These are phyloP conservation scores for Pestalotiopsis sp. DNA, from an alignment of 2,329 filamentous ascomycete species.

Conservation along the genomic window DNA sequence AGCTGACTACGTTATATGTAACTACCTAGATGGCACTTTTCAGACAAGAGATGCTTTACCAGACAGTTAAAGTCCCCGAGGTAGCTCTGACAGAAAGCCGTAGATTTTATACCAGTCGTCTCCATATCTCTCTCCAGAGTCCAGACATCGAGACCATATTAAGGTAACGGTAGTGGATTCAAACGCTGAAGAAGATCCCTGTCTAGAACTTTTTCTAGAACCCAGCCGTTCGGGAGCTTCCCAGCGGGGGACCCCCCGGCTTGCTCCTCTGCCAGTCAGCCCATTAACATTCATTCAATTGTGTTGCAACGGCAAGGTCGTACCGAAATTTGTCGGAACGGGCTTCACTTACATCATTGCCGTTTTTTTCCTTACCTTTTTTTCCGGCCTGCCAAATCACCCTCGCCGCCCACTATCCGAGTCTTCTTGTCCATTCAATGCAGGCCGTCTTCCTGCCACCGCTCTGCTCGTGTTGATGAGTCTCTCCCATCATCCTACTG, in stretches of 20 bases:
- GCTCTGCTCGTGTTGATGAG: slow-evolving; percentile 27
- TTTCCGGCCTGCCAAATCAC: not conserved
- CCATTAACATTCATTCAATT: not conserved
- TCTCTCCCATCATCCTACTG: slow-evolving; percentile 18
- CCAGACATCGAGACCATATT: not conserved
- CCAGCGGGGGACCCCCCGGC: slow-evolving; percentile 2
- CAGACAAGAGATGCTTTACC: too few relatives aligned
- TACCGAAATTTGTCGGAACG: not conserved
- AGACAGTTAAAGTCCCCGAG: too few relatives aligned
- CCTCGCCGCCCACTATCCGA: not conserved
- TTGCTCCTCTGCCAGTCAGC: not conserved
- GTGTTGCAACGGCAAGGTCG: not conserved
- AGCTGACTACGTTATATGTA: too few relatives aligned
- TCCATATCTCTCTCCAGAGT: not conserved
- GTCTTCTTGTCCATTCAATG: not conserved
- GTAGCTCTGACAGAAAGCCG: too few relatives aligned
- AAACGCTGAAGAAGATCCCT: not conserved
- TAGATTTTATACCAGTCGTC: not conserved
- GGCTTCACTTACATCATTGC: slow-evolving; percentile 14
- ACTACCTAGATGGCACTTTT: too few relatives aligned
- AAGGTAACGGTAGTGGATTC: slow-evolving; percentile 1
- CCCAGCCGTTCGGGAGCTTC: slow-evolving; percentile 6
- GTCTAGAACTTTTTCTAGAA: not conserved
- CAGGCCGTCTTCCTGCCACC: not conserved
- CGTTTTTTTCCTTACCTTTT: not conserved